Conservation (phyloP, 2,329 filamentous ascomycete species). For the Pestalotiopsis sp. region DNA sequence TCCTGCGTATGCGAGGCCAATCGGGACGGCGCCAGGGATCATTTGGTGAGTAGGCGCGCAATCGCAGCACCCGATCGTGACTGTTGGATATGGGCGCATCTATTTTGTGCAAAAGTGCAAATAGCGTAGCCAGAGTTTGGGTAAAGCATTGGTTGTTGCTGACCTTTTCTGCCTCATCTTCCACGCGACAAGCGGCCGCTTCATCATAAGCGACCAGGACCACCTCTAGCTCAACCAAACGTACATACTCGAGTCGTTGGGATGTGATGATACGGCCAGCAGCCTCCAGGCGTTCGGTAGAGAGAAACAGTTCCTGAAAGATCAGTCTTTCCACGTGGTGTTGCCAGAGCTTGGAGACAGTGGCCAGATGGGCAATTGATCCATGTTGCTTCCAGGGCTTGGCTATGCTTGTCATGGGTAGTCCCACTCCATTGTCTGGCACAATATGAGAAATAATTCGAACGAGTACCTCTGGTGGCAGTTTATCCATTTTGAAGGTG, state of each 20-base stretch:
- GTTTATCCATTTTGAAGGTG: background rate
- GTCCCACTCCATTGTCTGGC: constrained; percentile 4
- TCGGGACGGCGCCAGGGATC: background rate
- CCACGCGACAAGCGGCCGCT: background rate
- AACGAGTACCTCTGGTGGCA: constrained; percentile 1
- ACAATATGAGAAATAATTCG: background rate
- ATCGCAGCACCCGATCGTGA: constrained; percentile 4
- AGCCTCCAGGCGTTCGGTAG: background rate
- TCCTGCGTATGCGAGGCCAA: constrained; percentile 1
- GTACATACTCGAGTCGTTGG: background rate
- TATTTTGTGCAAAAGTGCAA: background rate
- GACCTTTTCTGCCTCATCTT: background rate
- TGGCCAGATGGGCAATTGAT: constrained; percentile 1
- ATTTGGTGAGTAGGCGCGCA: constrained; percentile 1
- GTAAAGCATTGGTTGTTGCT: constrained; percentile 3
- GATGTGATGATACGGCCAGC: constrained; percentile 1
- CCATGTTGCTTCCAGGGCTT: constrained; percentile 2
- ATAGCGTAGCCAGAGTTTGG: background rate
- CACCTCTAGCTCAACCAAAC: background rate
- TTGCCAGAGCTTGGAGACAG: constrained; percentile 6
- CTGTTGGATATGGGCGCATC: background rate
- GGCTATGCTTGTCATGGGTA: constrained; percentile 1
- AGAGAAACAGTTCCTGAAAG: background rate
- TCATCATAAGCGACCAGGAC: constrained; percentile 2
- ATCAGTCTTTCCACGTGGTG: constrained; percentile 7